A percentile compares a stretch with the other conserved stretches of the same genome.
Conservation (phyloP, 106 monocot genomes). For the Allium sativum region DNA sequence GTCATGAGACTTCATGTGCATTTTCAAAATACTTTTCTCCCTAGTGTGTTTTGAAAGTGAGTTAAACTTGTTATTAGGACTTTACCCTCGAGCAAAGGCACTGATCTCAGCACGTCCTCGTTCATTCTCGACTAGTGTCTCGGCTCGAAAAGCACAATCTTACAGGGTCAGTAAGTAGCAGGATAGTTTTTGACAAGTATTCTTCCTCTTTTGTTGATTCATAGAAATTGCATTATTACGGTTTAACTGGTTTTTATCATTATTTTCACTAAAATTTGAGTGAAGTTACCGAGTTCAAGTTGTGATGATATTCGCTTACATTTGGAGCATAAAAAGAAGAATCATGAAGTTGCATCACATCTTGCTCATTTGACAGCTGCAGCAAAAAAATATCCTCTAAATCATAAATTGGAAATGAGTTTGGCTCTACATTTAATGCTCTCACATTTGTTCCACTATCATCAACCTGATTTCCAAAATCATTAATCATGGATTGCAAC, state of each 20-base stretch:
- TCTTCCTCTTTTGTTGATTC: constrained; percentile 71
- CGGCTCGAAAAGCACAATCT: constrained; percentile 21
- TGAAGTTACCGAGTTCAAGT: not conserved
- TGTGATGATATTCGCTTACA: too few species aligned
- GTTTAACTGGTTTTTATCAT: not conserved
- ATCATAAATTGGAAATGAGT: constrained; percentile 10
- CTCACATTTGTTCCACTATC: constrained; percentile 1
- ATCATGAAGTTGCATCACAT: constrained; percentile 5
- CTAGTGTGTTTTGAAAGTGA: too few species aligned
- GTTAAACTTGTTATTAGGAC: too few species aligned
- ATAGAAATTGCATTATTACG: too few species aligned
- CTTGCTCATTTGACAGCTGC: constrained; percentile 19
- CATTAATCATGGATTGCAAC: not conserved
- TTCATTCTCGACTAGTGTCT: constrained; percentile 16
- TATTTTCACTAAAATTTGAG: not conserved
- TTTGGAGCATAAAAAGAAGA: constrained; percentile 22
- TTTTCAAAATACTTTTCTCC: too few species aligned
- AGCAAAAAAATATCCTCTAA: constrained; percentile 34
- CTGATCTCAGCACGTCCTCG: constrained; percentile 61
- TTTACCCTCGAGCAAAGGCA: constrained; percentile 79
- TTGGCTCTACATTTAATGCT: not conserved
- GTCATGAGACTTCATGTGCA: not conserved
- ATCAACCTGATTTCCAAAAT: constrained; percentile 8
- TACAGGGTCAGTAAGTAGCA: constrained; percentile 45
- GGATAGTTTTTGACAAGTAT: constrained; percentile 55